Base-by-base conservation (phyloP, 2,329 filamentous ascomycete species). In the Cercospora sp. region DNA sequence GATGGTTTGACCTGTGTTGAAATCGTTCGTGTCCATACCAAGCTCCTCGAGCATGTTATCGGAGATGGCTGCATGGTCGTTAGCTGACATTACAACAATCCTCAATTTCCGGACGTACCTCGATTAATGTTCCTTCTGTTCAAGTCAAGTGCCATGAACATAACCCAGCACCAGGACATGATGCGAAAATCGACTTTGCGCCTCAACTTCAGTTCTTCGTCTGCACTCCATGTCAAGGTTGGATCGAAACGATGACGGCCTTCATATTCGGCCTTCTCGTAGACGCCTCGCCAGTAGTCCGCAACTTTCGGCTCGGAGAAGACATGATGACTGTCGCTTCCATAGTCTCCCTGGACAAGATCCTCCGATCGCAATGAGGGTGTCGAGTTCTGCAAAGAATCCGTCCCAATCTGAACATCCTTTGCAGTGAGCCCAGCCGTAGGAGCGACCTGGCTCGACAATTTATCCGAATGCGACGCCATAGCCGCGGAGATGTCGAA, bases 251-350 rank as follows among this genome's bases (percentile, higher is more conserved):
- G 80, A 73, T 84, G 82, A 43, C 80, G 76, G 12, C 83, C 82
- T 74, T 85, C 83, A 73, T 87, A 81, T 77, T 79, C 69, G 1
- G 85, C 85, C 6, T 83, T 82, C 69, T 88, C 85, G 68, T 88
- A 88, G 4, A 87, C 74, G 4, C 78, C 78, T 2, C 81, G 79
- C 82, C 85, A 88, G 72, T 85, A 82, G n/a, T 84, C 82, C 1
- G 85, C 85, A 2, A 85, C 79, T 3, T 80, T 79, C 2, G 84
- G 82, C 61, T 87, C 84, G 0, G 82, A 79, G 71, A 88, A 88
- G 2, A 68, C 70, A 64, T 74, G 72, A 24, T 70, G 65, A 8
- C 63, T 24, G 53, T 70, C 70, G 21, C 60, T 66, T 5, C 67
- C 69, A 58, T 72, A 70, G 26, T 71, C 69, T 13, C 67, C 67